Conservation (phyloP, 208 protist genomes). For the Blechomonas ayalai region DNA sequence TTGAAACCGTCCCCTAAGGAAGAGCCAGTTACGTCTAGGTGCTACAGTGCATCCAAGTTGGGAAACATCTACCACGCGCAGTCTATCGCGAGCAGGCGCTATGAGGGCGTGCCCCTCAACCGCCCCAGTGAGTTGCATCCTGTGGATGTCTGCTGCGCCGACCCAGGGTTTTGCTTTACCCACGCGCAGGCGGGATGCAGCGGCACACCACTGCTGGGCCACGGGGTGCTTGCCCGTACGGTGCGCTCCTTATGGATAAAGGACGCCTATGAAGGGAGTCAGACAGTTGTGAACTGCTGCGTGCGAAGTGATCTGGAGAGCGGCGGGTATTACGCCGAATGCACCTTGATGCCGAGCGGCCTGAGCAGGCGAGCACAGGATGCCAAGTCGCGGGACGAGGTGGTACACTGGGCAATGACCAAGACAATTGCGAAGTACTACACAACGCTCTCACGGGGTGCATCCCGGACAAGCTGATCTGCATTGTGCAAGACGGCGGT, state of each 20-base stretch:
- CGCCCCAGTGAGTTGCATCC: constrained; percentile 46
- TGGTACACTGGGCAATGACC: constrained; percentile 73
- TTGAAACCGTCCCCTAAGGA: constrained; percentile 32
- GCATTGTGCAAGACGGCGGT: no score
- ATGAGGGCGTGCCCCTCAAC: constrained; percentile 66
- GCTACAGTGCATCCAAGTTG: constrained; percentile 77
- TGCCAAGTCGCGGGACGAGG: constrained; percentile 38
- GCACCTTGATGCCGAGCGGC: constrained; percentile 50
- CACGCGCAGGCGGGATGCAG: constrained; percentile 18
- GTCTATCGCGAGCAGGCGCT: constrained; percentile 51
- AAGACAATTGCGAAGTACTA: constrained; percentile 84
- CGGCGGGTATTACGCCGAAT: constrained; percentile 74
- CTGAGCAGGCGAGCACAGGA: constrained; percentile 57
- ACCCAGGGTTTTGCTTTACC: constrained; percentile 69
- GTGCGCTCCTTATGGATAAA: constrained; percentile 68
- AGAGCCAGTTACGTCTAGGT: constrained; percentile 46
- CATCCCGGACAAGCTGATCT: no score
- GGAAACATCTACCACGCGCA: constrained; percentile 82
- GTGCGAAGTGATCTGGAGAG: constrained; percentile 50
- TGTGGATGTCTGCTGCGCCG: constrained; percentile 53
- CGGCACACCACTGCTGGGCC: constrained; percentile 30
- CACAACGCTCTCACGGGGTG: constrained; percentile 10
- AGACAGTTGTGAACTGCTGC: constrained; percentile 69
- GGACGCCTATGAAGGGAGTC: constrained; percentile 62
- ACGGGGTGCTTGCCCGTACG: constrained; percentile 31